Base-by-base conservation (phyloP, 2,329 filamentous ascomycete genomes). In the Zalaria obscura region DNA sequence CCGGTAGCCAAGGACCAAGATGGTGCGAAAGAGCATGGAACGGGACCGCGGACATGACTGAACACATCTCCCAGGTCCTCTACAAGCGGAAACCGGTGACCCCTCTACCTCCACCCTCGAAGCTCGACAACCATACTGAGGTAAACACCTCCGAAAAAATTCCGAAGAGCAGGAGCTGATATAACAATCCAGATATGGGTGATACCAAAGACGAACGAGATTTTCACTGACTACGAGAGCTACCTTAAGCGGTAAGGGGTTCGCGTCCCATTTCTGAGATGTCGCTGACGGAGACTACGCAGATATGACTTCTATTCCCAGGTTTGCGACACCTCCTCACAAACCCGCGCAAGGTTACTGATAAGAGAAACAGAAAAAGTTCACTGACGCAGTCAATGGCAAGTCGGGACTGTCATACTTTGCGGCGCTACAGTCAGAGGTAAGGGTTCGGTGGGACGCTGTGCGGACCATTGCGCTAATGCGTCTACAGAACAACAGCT, bases 71-170 rank as follows among this genome's bases (percentile, higher is more conserved):
- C 39, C 57, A 96, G 89, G 89, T 98, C 53, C 74, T 94, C 49
- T 95, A 84, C 65, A 96, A 96, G 69, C 78, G 91, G 55, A 96
- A 96, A 66, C 88, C 88, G 43, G 87, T 96, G 57, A 79, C 84
- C 65, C 83, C 86, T 59, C 69, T 88, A 50, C 73, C 82, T 39
- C 71, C 73, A 38, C 81, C 83, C 25, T 68, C 74, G 40, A 75
- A 89, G 50, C 73, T 87, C 51, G 79, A 91, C 68, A 85, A 93
- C 50, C 78, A 83, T 54, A 72, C 76, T 52, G 87, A 96, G 75
- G 88, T 89, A 72, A 53, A 27, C 26, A 25, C 25, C 18, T 38
- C 42, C 9, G 27, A 36, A n/a, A 9, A 32, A 40, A 31, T 27
- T 47, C 47, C 27, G 43, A 50, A 50, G 25, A 49, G 41, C 48